These are phyloP conservation scores for Papiliotrema flavescens DNA, from an alignment of 1,284 basidiomycete species.

Conservation along the genomic window DNA sequence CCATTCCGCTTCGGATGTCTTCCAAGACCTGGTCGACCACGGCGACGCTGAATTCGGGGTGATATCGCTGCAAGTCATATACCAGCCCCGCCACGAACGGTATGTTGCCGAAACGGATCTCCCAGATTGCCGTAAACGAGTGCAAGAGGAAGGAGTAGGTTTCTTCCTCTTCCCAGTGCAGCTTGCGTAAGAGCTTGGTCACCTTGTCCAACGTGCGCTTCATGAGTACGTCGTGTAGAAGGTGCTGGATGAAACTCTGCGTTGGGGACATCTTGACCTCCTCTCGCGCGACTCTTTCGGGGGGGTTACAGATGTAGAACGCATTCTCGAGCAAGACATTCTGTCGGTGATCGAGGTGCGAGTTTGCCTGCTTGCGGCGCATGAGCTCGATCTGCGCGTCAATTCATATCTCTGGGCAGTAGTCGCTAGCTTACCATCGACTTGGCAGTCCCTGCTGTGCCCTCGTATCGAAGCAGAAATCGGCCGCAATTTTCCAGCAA, in stretches of 20 bases:
- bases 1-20: constrained; percentile 82
- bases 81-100: constrained; percentile 89
- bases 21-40: constrained; percentile 94
- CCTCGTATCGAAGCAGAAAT: constrained; percentile 81
- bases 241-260: constrained; percentile 88
- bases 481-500: constrained; percentile 92
- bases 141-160: constrained; percentile 56
- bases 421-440: constrained; percentile 21
- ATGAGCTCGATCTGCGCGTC: constrained; percentile 75
- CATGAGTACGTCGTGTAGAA: constrained; percentile 84
- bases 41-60: constrained; percentile 78
- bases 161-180: constrained; percentile 84
- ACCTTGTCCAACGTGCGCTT: constrained; percentile 93
- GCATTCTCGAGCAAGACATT: constrained; percentile 91
- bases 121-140: constrained; percentile 94
- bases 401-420: constrained; percentile 2
- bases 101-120: constrained; percentile 87
- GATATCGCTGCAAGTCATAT: constrained; percentile 88
- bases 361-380: constrained; percentile 86
- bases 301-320: constrained; percentile 98
- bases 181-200: constrained; percentile 82
- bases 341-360: constrained; percentile 88
- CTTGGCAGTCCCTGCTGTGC: constrained; percentile 75
- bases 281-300: constrained; percentile 79
- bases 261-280: constrained; percentile 82